phyloP scores from a whole-genome alignment of 331 rosid species.

The Phaseolus coccineus region DNA sequence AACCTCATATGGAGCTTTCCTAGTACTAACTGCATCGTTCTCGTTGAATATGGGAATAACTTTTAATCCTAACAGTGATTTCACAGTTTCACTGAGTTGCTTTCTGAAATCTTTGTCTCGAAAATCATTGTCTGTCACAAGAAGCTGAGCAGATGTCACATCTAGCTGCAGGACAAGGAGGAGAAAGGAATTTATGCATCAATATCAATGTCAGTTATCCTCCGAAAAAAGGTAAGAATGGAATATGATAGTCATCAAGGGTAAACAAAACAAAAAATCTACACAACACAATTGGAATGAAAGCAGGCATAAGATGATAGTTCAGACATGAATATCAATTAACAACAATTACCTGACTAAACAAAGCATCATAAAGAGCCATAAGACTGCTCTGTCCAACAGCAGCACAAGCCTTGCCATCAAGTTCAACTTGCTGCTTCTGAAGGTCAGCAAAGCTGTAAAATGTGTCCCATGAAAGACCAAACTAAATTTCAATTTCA shows the following conservation, averaged over 20 bases:
- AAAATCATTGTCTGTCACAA: conserved; percentile 95
- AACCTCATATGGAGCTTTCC: conserved; percentile 99
- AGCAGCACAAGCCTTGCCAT: conserved; percentile 99
- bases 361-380: conserved; percentile 90
- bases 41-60: conserved; percentile 94
- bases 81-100: conserved; percentile 83
- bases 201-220: conserved; percentile 20
- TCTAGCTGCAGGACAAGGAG: conserved; percentile 74
- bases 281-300: background rate
- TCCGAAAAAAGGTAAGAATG: background rate
- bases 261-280: background rate
- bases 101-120: conserved; percentile 87
- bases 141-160: conserved; percentile 93
- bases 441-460: conserved; percentile 95
- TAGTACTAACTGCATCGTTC: conserved; percentile 96
- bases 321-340: conserved; percentile 9
- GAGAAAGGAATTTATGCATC: conserved; percentile 28
- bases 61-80: conserved; percentile 70
- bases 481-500: conserved; percentile 27
- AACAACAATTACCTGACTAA: conserved; percentile 76
- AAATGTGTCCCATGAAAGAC: conserved; percentile 21
- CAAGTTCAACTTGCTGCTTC: conserved; percentile 92
- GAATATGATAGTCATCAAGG: conserved; percentile 26
- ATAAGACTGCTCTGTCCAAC: conserved; percentile 94
- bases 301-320: background rate